These are phyloP conservation scores for Pseudogymnoascus sp. DNA, from an alignment of 2,329 filamentous ascomycete species.

Conservation along the genomic window DNA sequence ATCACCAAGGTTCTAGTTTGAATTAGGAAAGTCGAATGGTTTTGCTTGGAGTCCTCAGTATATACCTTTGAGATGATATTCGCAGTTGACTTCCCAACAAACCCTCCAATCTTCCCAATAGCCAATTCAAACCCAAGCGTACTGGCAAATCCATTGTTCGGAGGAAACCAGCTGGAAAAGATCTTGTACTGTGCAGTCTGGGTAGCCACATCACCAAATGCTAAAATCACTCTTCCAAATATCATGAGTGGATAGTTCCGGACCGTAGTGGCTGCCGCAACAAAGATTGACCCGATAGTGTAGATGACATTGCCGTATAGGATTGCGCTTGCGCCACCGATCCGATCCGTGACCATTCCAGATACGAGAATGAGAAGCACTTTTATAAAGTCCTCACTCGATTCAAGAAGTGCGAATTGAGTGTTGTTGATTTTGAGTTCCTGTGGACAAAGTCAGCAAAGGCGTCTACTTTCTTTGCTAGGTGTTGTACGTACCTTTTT, in stretches of 20 bases:
- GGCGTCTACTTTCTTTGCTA: not conserved
- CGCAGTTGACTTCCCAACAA: constrained; percentile 50
- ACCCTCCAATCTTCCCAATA: constrained; percentile 51
- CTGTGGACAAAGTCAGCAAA: constrained; percentile 17
- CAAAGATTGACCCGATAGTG: constrained; percentile 47
- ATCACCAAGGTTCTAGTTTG: constrained; percentile 40
- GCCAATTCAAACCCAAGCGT: constrained; percentile 52
- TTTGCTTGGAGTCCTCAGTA: not conserved
- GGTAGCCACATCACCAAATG: constrained; percentile 54
- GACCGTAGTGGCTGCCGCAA: constrained; percentile 47
- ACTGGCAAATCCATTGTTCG: constrained; percentile 51
- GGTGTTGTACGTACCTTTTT: constrained; percentile 36
- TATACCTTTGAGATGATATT: constrained; percentile 45
- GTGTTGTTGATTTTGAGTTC: constrained; percentile 50
- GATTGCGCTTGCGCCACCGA: constrained; percentile 49
- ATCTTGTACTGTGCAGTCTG: constrained; percentile 58
- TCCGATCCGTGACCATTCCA: constrained; percentile 47
- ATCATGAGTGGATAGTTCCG: constrained; percentile 54
- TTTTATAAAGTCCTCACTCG: constrained; percentile 54
- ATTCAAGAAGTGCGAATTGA: constrained; percentile 49
- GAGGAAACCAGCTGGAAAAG: constrained; percentile 56
- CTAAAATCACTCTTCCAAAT: constrained; percentile 43
- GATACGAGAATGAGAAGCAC: constrained; percentile 45
- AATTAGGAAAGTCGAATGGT: not conserved
- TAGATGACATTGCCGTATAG: constrained; percentile 54